These are phyloP conservation scores for Caryopteris hybrid DNA, from an alignment of 305 asterid species.

Conservation along the genomic window DNA sequence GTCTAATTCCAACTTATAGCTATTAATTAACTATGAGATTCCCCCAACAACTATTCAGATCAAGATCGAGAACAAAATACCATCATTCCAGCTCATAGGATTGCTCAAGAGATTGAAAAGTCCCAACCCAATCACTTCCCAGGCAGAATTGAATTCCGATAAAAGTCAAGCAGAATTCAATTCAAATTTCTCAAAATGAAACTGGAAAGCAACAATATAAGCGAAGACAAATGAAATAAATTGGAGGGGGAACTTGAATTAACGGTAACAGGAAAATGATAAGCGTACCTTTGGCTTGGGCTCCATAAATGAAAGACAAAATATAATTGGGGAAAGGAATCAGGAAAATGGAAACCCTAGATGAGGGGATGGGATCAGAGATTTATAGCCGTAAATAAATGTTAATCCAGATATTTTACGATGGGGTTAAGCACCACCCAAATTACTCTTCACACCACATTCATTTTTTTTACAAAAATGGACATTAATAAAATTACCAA, in stretches of 20 bases:
- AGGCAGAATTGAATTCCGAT: constrained; percentile 25
- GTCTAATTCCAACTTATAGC: constrained; percentile 8
- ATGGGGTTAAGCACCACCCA: too few relatives aligned
- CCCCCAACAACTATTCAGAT: constrained; percentile 30
- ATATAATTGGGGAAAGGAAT: constrained; percentile 20
- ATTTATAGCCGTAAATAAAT: constrained; percentile 10
- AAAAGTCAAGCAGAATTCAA: constrained; percentile 14
- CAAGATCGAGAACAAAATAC: constrained; percentile 66
- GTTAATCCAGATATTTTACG: neutral
- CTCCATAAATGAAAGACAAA: constrained; percentile 28
- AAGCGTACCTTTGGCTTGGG: constrained; percentile 51
- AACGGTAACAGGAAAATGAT: constrained; percentile 22
- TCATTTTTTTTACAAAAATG: too few relatives aligned
- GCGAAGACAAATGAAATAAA: constrained; percentile 14
- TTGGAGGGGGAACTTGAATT: constrained; percentile 14
- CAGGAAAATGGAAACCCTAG: constrained; percentile 46
- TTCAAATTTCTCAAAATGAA: constrained; percentile 16
- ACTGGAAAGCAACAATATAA: constrained; percentile 5
- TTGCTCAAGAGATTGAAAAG: constrained; percentile 13
- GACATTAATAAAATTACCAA: too few relatives aligned
- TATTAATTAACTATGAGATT: neutral
- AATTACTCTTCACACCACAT: too few relatives aligned
- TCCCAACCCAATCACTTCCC: constrained; percentile 17
- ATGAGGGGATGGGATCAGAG: constrained; percentile 20
- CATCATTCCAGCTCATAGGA: constrained; percentile 54